Percentiles rank a stretch among this genome's conserved stretches.
Conservation (phyloP, 1,284 basidiomycete genomes). For the Ceratobasidium papillatum region DNA sequence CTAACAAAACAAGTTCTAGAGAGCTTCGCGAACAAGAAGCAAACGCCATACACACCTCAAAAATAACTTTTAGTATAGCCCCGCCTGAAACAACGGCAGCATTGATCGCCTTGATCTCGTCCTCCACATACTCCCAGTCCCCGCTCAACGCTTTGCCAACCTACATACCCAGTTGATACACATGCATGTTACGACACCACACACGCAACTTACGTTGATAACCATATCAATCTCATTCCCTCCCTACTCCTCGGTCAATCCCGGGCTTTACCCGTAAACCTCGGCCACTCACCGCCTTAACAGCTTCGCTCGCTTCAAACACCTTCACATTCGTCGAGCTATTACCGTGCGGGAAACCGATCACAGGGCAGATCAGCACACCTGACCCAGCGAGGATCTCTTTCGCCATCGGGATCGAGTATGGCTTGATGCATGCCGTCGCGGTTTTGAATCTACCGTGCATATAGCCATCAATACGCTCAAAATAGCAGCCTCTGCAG, state of each 20-base stretch:
- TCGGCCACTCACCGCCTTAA: constrained; percentile 36
- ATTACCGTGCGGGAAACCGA: constrained; percentile 47
- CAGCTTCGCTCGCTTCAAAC: constrained; percentile 42
- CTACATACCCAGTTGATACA: not conserved
- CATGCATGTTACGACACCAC: not conserved
- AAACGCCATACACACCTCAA: constrained; percentile 43
- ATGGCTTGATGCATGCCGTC: constrained; percentile 48
- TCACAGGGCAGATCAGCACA: constrained; percentile 46
- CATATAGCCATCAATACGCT: constrained; percentile 18
- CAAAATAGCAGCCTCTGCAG: not conserved
- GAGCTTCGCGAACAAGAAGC: not conserved
- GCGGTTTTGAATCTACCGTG: constrained; percentile 43
- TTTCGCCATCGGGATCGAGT: constrained; percentile 45
- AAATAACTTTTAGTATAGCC: constrained; percentile 48
- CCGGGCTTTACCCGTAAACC: too few species aligned
- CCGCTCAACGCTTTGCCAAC: constrained; percentile 46
- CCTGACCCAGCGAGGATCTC: constrained; percentile 43
- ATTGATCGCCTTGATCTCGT: constrained; percentile 47
- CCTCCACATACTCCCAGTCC: constrained; percentile 47
- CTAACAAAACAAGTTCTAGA: not conserved
- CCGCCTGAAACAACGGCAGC: constrained; percentile 44
- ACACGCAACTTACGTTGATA: constrained; percentile 41
- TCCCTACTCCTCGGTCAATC: too few species aligned
- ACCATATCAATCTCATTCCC: constrained; percentile 48
- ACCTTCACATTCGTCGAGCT: constrained; percentile 45